phyloP scores from a whole-genome alignment of 306 rosid genomes.

The Cucumis hystrix region DNA sequence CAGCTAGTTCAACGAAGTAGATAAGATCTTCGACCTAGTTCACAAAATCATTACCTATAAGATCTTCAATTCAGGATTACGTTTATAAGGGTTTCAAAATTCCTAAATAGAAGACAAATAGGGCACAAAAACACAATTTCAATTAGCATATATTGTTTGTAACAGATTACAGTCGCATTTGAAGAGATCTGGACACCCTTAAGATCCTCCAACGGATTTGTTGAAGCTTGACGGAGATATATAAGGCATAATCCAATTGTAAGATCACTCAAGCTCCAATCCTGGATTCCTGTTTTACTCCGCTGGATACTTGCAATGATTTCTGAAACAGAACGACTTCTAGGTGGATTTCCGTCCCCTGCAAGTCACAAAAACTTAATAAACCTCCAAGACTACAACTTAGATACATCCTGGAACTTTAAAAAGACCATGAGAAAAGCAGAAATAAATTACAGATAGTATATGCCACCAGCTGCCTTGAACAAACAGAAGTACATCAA shows the following conservation, averaged over 20 bases:
- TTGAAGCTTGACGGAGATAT: slow-evolving; percentile 83
- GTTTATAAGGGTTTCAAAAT: neutral
- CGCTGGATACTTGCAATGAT: slow-evolving; percentile 65
- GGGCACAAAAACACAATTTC: neutral
- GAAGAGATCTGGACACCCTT: slow-evolving; percentile 60
- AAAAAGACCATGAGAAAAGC: neutral
- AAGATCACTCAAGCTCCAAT: slow-evolving; percentile 95
- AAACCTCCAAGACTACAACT: slow-evolving; percentile 3
- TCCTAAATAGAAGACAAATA: neutral
- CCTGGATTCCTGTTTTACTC: slow-evolving; percentile 75
- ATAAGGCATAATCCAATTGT: slow-evolving; percentile 77
- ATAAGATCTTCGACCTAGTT: slow-evolving; percentile 83
- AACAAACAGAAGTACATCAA: neutral
- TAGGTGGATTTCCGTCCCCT: slow-evolving; percentile 49
- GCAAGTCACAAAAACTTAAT: slow-evolving; percentile 15
- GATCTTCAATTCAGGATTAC: neutral
- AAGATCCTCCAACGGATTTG: slow-evolving; percentile 45
- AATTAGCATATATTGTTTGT: slow-evolving; percentile 1
- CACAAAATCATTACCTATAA: slow-evolving; percentile 11
- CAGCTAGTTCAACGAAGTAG: slow-evolving; percentile 73
- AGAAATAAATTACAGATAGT: neutral
- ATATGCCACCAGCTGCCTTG: neutral
- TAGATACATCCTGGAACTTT: neutral
- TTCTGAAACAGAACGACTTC: slow-evolving; percentile 55
- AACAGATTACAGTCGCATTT: slow-evolving; percentile 45